phyloP scores from a whole-genome alignment of 768 basidiomycete species.

The Suillus subalutaceus region DNA sequence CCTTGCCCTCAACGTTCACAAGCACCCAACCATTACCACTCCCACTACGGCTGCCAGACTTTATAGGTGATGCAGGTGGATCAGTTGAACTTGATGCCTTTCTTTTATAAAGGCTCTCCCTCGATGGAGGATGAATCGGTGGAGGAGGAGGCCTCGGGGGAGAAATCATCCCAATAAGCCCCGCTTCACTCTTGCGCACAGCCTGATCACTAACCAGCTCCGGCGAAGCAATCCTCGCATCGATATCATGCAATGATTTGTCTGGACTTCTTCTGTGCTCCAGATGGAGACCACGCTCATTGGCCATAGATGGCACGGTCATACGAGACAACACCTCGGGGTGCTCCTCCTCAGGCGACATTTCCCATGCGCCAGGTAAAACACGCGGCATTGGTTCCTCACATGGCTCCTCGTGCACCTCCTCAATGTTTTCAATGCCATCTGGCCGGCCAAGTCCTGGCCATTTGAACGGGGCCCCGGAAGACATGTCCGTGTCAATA shows the following conservation, averaged over 20 bases:
- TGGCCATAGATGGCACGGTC: conserved; percentile 26
- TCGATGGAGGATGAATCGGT: conserved; percentile 29
- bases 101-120: conserved; percentile 26
- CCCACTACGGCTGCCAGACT: conserved; percentile 37
- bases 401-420: conserved; percentile 33
- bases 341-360: conserved; percentile 55
- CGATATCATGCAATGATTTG: conserved; percentile 49
- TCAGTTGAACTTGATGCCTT: conserved; percentile 24
- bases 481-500: conserved; percentile 44
- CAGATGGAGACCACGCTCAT: conserved; percentile 29
- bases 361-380: conserved; percentile 60
- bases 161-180: conserved; percentile 53
- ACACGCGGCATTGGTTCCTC: conserved; percentile 28
- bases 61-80: conserved; percentile 35
- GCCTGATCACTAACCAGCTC: conserved; percentile 48
- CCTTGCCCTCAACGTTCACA: conserved; percentile 58
- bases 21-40: conserved; percentile 66
- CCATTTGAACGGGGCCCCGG: conserved; percentile 65
- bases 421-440: conserved; percentile 41
- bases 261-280: conserved; percentile 32
- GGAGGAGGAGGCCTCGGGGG: conserved; percentile 31
- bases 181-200: conserved; percentile 65
- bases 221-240: conserved; percentile 55
- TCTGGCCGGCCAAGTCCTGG: conserved; percentile 47
- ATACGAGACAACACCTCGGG: conserved; percentile 21